Base-by-base conservation (phyloP, 1,139 yeast species). In the Taphrina confusa region DNA sequence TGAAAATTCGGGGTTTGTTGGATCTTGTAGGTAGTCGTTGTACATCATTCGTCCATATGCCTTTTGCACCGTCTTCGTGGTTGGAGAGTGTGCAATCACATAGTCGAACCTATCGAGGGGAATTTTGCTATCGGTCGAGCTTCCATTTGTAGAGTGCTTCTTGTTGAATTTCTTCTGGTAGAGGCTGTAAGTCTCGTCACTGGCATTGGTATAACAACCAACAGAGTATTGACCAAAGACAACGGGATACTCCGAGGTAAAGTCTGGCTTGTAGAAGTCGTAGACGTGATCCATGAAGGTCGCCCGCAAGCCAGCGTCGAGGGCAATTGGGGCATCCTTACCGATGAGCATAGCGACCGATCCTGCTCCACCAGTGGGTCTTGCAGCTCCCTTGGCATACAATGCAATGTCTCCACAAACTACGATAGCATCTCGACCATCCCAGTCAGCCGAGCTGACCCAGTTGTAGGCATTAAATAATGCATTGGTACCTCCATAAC, bases 301-400 rank as follows among this genome's bases (percentile, higher is more conserved):
- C n/a, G 65, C 64, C 20, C 64, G 61, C 36, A 62, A 78, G 91
- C 83, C 81, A 58, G 85, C 76, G 70, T 92, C 97, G 69, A 94
- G 84, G 50, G 88, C 97, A 69, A 94, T 81, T 67, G 98, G 98
- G 46, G 98, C 97, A 72, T 94, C 96, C 61, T 97, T 96, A 59
- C 99, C 99, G 71, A 94, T 87, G 74, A 87, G 83, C 72, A 94
- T 71, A 56, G 99, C 99, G 63, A 92, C 95, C 60, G 95, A 82
- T 71, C 99, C 99, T 63, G 95, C 97, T 76, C 99, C 99, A 73
- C 99, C 99, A 63, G 98, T 92, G 70, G 99, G 98, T 79, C 99
- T 85, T 61, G 99, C 99, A 55, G 95, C 86, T 73, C 98, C 98
- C 77, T 91, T 82, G 69, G 92, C 90, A 76, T 94, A 94, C 69